These are phyloP conservation scores for Fusarium citri DNA, from an alignment of 2,329 filamentous ascomycete genomes.

Conservation along the genomic window DNA sequence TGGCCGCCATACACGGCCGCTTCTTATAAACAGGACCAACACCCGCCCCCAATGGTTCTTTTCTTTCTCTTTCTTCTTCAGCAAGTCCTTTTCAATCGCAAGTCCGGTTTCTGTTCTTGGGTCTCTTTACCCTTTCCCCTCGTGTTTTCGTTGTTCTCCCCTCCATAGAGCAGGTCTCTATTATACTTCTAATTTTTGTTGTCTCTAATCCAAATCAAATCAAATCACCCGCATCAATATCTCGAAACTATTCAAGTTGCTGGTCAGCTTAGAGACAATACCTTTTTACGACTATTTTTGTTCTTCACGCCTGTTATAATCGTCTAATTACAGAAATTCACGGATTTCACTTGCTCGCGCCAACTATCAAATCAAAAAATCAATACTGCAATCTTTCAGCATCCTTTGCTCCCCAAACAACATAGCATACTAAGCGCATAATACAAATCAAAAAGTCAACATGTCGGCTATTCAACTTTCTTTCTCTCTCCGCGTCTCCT, in stretches of 20 bases:
- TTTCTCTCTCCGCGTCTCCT: slow-evolving; percentile 95
- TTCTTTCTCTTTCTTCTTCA: slow-evolving; percentile 65
- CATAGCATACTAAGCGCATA: slow-evolving; percentile 36
- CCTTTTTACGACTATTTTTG: slow-evolving; percentile 33
- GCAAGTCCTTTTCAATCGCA: slow-evolving; percentile 71
- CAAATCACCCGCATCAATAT: slow-evolving; percentile 18
- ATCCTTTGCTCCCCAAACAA: slow-evolving; percentile 52
- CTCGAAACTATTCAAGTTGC: slow-evolving; percentile 51
- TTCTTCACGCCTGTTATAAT: slow-evolving; percentile 48
- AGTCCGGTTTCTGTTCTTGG: slow-evolving; percentile 62
- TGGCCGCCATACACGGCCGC: slow-evolving; percentile 37
- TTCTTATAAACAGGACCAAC: slow-evolving; percentile 50
- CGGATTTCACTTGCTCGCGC: slow-evolving; percentile 68
- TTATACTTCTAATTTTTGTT: slow-evolving; percentile 52
- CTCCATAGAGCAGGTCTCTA: slow-evolving; percentile 67
- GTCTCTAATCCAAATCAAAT: slow-evolving; percentile 46
- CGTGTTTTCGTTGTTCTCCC: slow-evolving; percentile 53
- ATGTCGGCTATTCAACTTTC: slow-evolving; percentile 95
- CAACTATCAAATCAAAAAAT: slow-evolving; percentile 48
- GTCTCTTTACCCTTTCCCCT: slow-evolving; percentile 54
- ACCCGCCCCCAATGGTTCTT: slow-evolving; percentile 49
- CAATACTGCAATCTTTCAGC: slow-evolving; percentile 34
- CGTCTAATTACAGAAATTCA: slow-evolving; percentile 59
- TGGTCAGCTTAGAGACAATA: slow-evolving; percentile 55
- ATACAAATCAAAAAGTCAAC: slow-evolving; percentile 60